Evolutionary conservation across 192 early-diverging fungal species (phyloP), one percentile per base, ranked within the genome.

Genomic region (Dissophora ornata): DNA sequence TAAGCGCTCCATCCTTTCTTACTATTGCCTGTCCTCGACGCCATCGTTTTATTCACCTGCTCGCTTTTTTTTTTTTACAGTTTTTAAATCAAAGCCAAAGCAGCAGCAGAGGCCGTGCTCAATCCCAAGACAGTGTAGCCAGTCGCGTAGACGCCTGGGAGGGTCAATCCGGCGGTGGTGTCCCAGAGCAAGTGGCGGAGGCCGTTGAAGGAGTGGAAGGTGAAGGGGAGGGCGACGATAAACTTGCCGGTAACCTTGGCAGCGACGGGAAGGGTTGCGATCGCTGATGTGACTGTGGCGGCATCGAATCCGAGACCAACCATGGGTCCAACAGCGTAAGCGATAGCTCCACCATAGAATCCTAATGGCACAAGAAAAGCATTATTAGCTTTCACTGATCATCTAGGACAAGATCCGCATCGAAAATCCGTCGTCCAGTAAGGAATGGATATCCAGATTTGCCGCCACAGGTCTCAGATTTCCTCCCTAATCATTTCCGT

Each of bases 131-230:
- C 92, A 28, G 79, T 80, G 56, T 94, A 96, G 25, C 94, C 97
- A 0, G 92, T 93, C 7, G 80, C 81, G 78, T 92, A 91, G 12
- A 98, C 97, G 32, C 87, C 91, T 82, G 92, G 85, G 58, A 95
- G 74, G 56, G 81, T 90, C 57, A 98, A 83, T 19, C 58, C 69
- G 62, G 73, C 77, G 16, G 86, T 86, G 60, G 89, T 89, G 75
- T 98, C 96, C 96, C 96, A 98, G 50, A 86, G 84, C 91, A 97
- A 86, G 83, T 98, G 96, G 60, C 96, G 87, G 44, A 96, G 59
- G 47, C 95, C 94, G 81, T 92, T 94, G 70, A 94, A 87, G 29
- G 84, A 79, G 81, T 98, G 95, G 89, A 85, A 98, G 55, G 89
- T 86, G 66, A 94, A 85, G 19, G 93, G 90, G 47, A 81, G 58